phyloP scores from a whole-genome alignment of 306 rosid genomes.

The Gastrolobium villosum region DNA sequence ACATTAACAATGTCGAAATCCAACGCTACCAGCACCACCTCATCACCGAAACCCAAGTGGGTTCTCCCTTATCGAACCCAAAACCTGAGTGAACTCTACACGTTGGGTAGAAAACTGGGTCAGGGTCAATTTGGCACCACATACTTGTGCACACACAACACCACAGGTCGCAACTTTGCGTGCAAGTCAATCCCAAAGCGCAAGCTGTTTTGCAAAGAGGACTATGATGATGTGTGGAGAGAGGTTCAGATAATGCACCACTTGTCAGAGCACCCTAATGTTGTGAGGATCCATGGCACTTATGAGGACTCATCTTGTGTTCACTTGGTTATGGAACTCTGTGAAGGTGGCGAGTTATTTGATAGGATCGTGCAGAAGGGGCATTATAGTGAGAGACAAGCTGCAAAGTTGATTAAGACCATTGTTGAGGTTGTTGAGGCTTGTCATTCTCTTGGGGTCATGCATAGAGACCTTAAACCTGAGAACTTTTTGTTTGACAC shows the following conservation, averaged over 20 bases:
- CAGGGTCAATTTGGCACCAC: constrained; percentile 71
- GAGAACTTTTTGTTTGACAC: constrained; percentile 67
- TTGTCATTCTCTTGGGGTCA: constrained; percentile 69
- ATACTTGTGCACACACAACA: constrained; percentile 57
- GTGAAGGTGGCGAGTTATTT: constrained; percentile 67
- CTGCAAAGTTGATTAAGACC: constrained; percentile 57
- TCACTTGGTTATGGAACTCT: constrained; percentile 68
- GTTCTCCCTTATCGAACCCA: constrained; percentile 59
- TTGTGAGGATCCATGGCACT: constrained; percentile 62
- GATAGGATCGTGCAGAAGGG: constrained; percentile 65
- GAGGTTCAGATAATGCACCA: constrained; percentile 79
- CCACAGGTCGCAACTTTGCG: constrained; percentile 56
- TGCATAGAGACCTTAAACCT: constrained; percentile 70
- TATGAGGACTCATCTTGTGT: constrained; percentile 57
- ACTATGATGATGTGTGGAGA: constrained; percentile 67
- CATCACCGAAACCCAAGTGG: constrained; percentile 53
- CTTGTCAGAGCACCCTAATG: constrained; percentile 57
- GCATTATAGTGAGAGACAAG: constrained; percentile 64
- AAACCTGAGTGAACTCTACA: constrained; percentile 54
- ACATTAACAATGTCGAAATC: constrained; percentile 48
- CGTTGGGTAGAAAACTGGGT: constrained; percentile 58
- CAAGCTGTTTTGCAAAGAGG: constrained; percentile 58
- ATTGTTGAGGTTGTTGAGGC: constrained; percentile 64
- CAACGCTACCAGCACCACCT: not conserved
- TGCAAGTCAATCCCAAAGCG: constrained; percentile 69